These are phyloP conservation scores for Lactarius psammicola DNA, from an alignment of 768 basidiomycete genomes.

Conservation along the genomic window DNA sequence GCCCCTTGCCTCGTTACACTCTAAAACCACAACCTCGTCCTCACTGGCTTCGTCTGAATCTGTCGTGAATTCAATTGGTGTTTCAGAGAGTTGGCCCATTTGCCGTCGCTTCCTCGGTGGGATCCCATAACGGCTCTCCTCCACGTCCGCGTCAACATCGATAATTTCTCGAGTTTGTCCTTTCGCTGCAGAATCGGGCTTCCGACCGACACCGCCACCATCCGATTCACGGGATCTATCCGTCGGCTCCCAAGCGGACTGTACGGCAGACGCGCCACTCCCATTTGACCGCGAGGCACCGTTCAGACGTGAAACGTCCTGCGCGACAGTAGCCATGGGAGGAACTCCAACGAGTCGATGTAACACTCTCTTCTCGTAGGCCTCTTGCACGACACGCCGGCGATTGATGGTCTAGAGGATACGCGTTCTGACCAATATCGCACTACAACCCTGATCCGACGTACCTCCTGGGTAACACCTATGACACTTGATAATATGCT, in stretches of 20 bases:
- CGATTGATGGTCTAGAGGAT: slow-evolving; percentile 65
- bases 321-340: slow-evolving; percentile 24
- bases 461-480: slow-evolving; percentile 80
- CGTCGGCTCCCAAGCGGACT: slow-evolving; percentile 43
- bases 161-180: slow-evolving; percentile 16
- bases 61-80: slow-evolving; percentile 51
- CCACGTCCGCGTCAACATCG: slow-evolving; percentile 42
- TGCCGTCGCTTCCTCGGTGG: slow-evolving; percentile 49
- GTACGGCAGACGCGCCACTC: slow-evolving; percentile 32
- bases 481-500: slow-evolving; percentile 79
- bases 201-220: slow-evolving; percentile 27
- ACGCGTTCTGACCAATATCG: slow-evolving; percentile 2
- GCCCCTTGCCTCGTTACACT: slow-evolving; percentile 15
- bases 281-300: slow-evolving; percentile 12
- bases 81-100: slow-evolving; percentile 39
- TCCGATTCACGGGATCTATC: slow-evolving; percentile 38
- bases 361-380: slow-evolving; percentile 57
- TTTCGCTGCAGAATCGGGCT: slow-evolving; percentile 13
- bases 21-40: slow-evolving; percentile 29
- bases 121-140: slow-evolving; percentile 46
- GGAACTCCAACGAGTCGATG: slow-evolving; percentile 57
- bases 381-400: slow-evolving; percentile 63
- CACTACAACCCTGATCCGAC: slow-evolving; percentile 28
- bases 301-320: slow-evolving; percentile 13
- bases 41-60: slow-evolving; percentile 48